phyloP scores from a whole-genome alignment of 176 grass and related monocot species.

The Zoysia japonica region DNA sequence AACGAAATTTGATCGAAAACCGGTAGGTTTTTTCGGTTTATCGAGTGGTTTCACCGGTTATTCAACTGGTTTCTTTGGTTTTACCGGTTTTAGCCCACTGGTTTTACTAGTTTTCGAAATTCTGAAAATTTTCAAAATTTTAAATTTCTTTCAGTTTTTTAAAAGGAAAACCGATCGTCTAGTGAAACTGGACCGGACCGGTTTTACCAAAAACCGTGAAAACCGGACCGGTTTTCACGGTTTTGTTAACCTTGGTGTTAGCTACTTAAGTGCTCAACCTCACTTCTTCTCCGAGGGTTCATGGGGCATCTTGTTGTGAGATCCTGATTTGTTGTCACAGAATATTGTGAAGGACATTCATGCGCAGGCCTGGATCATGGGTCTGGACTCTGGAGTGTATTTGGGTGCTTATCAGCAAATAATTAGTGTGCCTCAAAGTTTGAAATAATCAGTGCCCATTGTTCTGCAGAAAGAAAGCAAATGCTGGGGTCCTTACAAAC shows the following conservation, averaged over 20 bases:
- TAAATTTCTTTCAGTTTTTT: no score
- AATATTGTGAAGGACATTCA: background rate
- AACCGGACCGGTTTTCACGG: background rate
- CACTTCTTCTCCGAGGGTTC: background rate
- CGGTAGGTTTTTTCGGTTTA: no score
- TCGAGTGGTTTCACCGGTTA: no score
- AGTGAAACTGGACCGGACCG: no score
- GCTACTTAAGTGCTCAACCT: background rate
- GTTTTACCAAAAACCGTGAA: background rate
- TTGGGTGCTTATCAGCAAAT: background rate
- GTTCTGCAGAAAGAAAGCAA: conserved; percentile 55
- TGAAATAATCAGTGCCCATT: background rate
- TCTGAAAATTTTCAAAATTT: no score
- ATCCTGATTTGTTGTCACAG: background rate
- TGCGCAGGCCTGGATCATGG: background rate
- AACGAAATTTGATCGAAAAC: no score
- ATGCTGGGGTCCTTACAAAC: conserved; percentile 70
- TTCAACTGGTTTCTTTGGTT: no score
- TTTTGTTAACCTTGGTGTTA: background rate
- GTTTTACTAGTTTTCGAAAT: no score
- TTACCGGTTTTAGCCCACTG: no score
- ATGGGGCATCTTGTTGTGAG: background rate
- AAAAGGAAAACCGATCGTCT: no score
- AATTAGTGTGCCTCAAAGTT: background rate
- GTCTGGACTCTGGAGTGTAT: background rate